These are phyloP conservation scores for Fusarium hostae DNA, from an alignment of 2,329 filamentous ascomycete species.

Conservation along the genomic window DNA sequence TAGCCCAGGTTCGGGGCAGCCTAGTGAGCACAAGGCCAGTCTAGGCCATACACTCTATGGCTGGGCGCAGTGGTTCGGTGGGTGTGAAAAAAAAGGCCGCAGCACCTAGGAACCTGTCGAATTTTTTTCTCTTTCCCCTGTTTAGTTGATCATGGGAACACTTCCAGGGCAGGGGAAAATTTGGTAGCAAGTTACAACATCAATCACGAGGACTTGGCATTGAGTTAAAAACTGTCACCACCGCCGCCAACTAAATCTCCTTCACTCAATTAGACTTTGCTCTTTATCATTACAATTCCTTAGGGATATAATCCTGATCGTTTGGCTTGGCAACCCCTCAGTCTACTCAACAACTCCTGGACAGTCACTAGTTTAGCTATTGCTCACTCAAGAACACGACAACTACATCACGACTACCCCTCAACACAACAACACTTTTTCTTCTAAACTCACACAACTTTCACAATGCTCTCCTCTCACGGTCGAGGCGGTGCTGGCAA, in stretches of 20 bases:
- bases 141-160: conserved; percentile 40
- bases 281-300: neutral
- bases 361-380: neutral
- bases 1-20: conserved; percentile 18
- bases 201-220: conserved; percentile 39
- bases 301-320: neutral
- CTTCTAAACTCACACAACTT: neutral
- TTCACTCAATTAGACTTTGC: neutral
- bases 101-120: conserved; percentile 16
- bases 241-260: conserved; percentile 3
- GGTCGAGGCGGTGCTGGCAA: conserved; percentile 85
- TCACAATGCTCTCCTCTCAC: conserved; percentile 67
- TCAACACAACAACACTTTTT: neutral
- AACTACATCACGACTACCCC: neutral
- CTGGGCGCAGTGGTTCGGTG: conserved; percentile 16
- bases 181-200: conserved; percentile 33
- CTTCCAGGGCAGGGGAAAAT: conserved; percentile 19
- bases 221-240: conserved; percentile 32
- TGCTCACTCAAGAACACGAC: neutral
- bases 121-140: conserved; percentile 25
- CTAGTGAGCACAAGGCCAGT: conserved; percentile 16
- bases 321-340: neutral
- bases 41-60: conserved; percentile 18
- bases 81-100: conserved; percentile 14
- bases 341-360: neutral